Evolutionary conservation across 2,329 filamentous ascomycete genomes (phyloP).

Genomic region (Aspergillus sp.): DNA sequence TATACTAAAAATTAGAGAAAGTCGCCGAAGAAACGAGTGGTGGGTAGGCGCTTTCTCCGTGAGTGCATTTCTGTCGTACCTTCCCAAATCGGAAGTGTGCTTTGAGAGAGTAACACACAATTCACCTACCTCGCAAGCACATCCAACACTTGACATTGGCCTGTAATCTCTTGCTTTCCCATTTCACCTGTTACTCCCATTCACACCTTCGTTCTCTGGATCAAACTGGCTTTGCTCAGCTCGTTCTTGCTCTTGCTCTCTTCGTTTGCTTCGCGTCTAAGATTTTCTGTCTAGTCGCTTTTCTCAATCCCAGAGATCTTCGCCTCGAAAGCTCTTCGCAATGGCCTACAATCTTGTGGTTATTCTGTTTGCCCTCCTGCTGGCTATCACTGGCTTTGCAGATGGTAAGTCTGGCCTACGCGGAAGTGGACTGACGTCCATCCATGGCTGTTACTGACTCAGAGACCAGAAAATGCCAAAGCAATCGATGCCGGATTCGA

Average conservation of each 20-base stretch:
- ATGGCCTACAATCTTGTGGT: slow-evolving; percentile 11
- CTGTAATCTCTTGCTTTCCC: neutral
- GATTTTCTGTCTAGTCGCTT: neutral
- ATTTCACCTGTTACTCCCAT: neutral
- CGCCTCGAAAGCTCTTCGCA: neutral
- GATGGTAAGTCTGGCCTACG: neutral
- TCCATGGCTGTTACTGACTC: neutral
- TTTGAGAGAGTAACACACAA: slow-evolving; percentile 10
- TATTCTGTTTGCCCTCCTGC: slow-evolving; percentile 7
- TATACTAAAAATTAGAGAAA: neutral
- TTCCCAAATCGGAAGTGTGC: slow-evolving; percentile 10
- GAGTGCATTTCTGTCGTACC: slow-evolving; percentile 9
- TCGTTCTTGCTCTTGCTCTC: neutral
- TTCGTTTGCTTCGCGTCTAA: too few species aligned
- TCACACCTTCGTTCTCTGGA: neutral
- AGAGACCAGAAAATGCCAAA: neutral
- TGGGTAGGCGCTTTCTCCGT: slow-evolving; percentile 1
- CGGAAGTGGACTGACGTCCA: neutral
- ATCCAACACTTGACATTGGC: neutral
- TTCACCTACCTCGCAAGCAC: neutral
- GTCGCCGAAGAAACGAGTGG: neutral
- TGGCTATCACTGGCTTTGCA: slow-evolving; percentile 8
- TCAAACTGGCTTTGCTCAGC: too few species aligned
- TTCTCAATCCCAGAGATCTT: neutral
- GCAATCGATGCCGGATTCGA: neutral